Percentiles rank a stretch among this genome's conserved stretches.
These are phyloP conservation scores for Bacidia rubella DNA, from an alignment of 495 filamentous ascomycete species.

Conservation along the genomic window DNA sequence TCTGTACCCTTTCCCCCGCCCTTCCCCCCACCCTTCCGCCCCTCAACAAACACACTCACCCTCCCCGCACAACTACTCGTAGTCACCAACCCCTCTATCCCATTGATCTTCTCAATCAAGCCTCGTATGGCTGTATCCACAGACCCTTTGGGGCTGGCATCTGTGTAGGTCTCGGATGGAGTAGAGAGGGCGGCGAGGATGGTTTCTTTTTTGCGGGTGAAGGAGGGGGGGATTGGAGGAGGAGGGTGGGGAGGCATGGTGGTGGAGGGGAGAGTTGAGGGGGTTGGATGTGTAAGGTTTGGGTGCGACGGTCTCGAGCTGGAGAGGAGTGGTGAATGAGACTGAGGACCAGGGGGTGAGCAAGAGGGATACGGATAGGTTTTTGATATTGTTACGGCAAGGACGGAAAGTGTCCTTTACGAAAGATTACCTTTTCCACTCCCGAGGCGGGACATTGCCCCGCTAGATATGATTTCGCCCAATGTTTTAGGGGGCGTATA, in stretches of 20 bases:
- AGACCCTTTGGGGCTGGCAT: conserved; percentile 73
- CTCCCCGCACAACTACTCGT: conserved; percentile 86
- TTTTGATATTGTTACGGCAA: too few relatives aligned
- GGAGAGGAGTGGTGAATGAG: not conserved
- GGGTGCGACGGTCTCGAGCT: too few relatives aligned
- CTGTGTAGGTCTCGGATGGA: conserved; percentile 53
- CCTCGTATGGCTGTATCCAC: conserved; percentile 64
- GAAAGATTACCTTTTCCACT: too few relatives aligned
- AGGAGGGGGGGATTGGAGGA: conserved; percentile 27
- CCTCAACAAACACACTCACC: conserved; percentile 76
- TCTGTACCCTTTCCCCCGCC: conserved; percentile 1
- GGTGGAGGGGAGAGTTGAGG: not conserved
- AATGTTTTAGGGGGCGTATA: too few relatives aligned
- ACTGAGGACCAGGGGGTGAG: not conserved
- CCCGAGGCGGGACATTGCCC: too few relatives aligned
- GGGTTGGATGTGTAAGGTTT: not conserved
- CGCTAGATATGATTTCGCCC: too few relatives aligned
- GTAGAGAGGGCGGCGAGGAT: conserved; percentile 52
- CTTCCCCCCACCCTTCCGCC: conserved; percentile 32
- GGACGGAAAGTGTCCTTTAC: too few relatives aligned
- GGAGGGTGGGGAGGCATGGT: not conserved
- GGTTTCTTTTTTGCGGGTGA: conserved; percentile 44
- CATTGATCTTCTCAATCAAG: conserved; percentile 65
- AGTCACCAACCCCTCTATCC: conserved; percentile 57
- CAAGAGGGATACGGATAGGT: too few relatives aligned